Percentiles rank a stretch among this genome's conserved stretches.
phyloP scores from a whole-genome alignment of 441 rosid species.

The Erysimum cheiri region DNA sequence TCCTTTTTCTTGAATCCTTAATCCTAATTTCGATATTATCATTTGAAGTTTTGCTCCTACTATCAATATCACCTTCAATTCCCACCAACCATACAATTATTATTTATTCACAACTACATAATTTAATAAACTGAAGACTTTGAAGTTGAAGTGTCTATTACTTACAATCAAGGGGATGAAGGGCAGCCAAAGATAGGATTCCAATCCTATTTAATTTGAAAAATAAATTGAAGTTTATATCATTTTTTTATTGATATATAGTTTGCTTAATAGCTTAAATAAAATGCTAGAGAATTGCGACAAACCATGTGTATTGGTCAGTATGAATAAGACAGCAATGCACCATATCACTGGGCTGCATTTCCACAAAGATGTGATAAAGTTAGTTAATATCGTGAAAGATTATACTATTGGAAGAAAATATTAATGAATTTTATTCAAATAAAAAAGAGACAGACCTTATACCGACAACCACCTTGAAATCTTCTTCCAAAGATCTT shows the following conservation, averaged over 20 bases:
- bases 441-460: slow-evolving; percentile 50
- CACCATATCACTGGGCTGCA: slow-evolving; percentile 85
- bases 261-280: background rate
- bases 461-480: slow-evolving; percentile 88
- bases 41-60: slow-evolving; percentile 85
- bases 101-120: background rate
- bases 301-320: slow-evolving; percentile 83
- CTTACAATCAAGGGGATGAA: slow-evolving; percentile 87
- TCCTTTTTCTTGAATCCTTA: slow-evolving; percentile 85
- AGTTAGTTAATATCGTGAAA: background rate
- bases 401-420: background rate
- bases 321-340: slow-evolving; percentile 68
- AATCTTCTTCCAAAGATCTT: slow-evolving; percentile 89
- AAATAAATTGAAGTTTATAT: background rate
- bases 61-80: slow-evolving; percentile 66
- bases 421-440: background rate
- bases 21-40: slow-evolving; percentile 83
- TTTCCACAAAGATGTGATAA: slow-evolving; percentile 30
- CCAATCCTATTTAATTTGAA: slow-evolving; percentile 61
- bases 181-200: slow-evolving; percentile 82
- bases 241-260: background rate
- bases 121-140: background rate
- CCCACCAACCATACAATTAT: slow-evolving; percentile 6
- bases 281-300: background rate
- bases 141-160: slow-evolving; percentile 9